A percentile compares a stretch with the other conserved stretches of the same genome.
phyloP scores from a whole-genome alignment of 306 rosid species.

The Cicer judaicum region DNA sequence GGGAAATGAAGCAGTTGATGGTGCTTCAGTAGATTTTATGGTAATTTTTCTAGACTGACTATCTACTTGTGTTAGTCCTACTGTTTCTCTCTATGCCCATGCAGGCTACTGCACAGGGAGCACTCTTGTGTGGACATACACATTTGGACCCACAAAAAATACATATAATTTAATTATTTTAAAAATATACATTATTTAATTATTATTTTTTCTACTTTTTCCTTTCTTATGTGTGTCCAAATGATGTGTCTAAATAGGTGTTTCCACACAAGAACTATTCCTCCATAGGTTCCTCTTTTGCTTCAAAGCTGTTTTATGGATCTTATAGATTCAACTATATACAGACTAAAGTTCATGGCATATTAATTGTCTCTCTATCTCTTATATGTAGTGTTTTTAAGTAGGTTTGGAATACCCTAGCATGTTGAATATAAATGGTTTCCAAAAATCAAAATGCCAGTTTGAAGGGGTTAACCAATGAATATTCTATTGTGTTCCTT shows the following conservation, averaged over 20 bases:
- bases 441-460: slow-evolving; percentile 19
- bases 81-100: slow-evolving; percentile 25
- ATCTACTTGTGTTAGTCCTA: slow-evolving; percentile 7
- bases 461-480: slow-evolving; percentile 28
- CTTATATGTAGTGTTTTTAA: slow-evolving; percentile 19
- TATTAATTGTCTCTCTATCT: slow-evolving; percentile 5
- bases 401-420: slow-evolving; percentile 21
- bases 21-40: slow-evolving; percentile 62
- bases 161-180: too few species aligned
- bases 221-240: too few species aligned
- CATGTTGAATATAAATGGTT: slow-evolving; percentile 26
- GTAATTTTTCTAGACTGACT: slow-evolving; percentile 52
- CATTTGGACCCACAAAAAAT: too few species aligned
- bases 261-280: too few species aligned
- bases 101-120: slow-evolving; percentile 3
- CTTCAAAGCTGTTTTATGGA: slow-evolving; percentile 19
- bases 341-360: background rate
- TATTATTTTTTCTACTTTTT: too few species aligned
- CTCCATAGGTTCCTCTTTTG: slow-evolving; percentile 24
- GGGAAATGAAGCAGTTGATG: slow-evolving; percentile 60
- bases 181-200: too few species aligned
- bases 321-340: slow-evolving; percentile 18
- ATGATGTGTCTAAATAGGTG: too few species aligned
- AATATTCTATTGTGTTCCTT: background rate
- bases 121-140: too few species aligned